Conservation (phyloP, 371 early-diverging fungal species). For the Cokeromyces recurvatus region DNA sequence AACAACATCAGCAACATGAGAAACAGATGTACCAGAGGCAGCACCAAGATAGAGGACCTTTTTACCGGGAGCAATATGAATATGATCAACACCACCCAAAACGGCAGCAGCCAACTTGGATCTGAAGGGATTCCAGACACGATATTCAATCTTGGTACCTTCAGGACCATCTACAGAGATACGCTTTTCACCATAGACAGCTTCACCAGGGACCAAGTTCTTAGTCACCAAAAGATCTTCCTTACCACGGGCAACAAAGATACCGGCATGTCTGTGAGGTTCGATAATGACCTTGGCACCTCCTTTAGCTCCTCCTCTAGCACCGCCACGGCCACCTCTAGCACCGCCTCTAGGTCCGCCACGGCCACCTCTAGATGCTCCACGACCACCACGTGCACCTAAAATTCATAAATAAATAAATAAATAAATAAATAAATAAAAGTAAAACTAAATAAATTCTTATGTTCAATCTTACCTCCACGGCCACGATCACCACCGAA, state of each 20-base stretch:
- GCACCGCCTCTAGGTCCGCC: constrained; percentile 31
- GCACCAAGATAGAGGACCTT: constrained; percentile 99
- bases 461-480: neutral
- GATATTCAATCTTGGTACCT: constrained; percentile 98
- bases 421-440: no score
- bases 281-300: constrained; percentile 94
- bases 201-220: constrained; percentile 98
- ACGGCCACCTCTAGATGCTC: constrained; percentile 21
- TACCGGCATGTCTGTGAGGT: constrained; percentile 96
- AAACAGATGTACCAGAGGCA: constrained; percentile 98
- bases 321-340: constrained; percentile 46
- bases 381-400: constrained; percentile 21
- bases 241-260: constrained; percentile 98
- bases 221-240: constrained; percentile 99
- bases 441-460: neutral
- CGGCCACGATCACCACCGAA: constrained; percentile 48
- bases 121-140: constrained; percentile 99
- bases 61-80: constrained; percentile 96
- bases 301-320: constrained; percentile 75
- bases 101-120: constrained; percentile 99
- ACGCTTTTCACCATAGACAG: constrained; percentile 99
- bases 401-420: neutral
- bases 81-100: constrained; percentile 98
- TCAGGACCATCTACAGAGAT: constrained; percentile 94
- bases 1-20: constrained; percentile 99